Base-by-base conservation (phyloP, 2,329 filamentous ascomycete genomes). In the Ceratocystis variospora region DNA sequence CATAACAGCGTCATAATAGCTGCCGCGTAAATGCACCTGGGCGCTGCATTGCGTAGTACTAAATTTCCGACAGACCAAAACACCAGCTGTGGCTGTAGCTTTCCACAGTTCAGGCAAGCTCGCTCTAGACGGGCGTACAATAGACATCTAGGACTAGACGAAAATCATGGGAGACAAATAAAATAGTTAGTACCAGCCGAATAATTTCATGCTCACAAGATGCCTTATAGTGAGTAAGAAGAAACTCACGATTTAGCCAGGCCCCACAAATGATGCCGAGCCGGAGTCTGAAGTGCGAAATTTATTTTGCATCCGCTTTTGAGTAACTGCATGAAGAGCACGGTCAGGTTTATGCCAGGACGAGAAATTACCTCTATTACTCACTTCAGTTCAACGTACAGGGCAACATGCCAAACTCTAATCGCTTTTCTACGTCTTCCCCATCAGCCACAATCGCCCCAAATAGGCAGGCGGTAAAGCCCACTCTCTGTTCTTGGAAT, bases 1-100 rank as follows among this genome's bases (percentile, higher is more conserved):
- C 57, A 86, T 76, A 28, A 86, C 79, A n/a, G 76, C 73, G 69
- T 84, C 79, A 73, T 87, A 87, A 75, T 84, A 87, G 46, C 76
- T 73, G 0, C 83, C 83, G 0, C 85, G 75, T 0, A 83, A 82
- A 61, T 69, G 69, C 3, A 75, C 77, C 70, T 81, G 79, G 4
- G 28, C 48, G 10, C n/a, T 31, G 33, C 41, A 37, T 48, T 41
- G n/a, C 12, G 65, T 33, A n/a, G 55, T 37, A 37, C n/a, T 4
- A 31, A 59, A 59, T 3, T 28, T 33, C 55, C 28, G 28, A n/a
- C 8, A 33, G 15, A 25, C 55, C 28, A 8, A 31, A 37, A n/a
- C 12, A 59, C 25, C 22, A 37, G 25, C 25, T 7, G 5, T 37
- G 6, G 55, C 12, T 19, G 12, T 19, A 19, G 17, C 28, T 59